Base-by-base conservation (phyloP, 768 basidiomycete genomes). In the Phlegmacium glaucopus region DNA sequence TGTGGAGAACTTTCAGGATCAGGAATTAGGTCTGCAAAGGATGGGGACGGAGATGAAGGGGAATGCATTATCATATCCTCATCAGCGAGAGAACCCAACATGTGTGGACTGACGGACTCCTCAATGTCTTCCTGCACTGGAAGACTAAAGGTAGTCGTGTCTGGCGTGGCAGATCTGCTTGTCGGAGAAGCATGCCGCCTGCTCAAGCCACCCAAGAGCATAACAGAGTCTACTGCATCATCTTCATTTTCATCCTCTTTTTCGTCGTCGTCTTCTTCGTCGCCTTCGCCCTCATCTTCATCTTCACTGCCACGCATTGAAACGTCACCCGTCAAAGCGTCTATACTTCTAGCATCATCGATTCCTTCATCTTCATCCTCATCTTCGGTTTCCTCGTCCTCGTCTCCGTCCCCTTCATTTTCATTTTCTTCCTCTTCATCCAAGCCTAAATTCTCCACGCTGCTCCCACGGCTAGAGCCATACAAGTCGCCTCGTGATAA, bases 391-490 rank as follows among this genome's bases (percentile, higher is more conserved):
- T 65, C 71, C 28, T 55, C 47, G 9, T 52, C 55, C 4, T 49
- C 49, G 9, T 44, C 55, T 9, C 54, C 54, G 13, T 68, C 68
- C 6, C 51, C 55, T n/a, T n/a, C n/a, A n/a, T n/a, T n/a, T n/a
- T n/a, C n/a, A n/a, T n/a, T n/a, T 17, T 58, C 58, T 15, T 43
- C 41, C 10, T 58, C 57, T 32, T 46, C 55, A n/a, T 54, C 59
- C 16, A 44, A 48, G 17, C 56, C 66, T 0, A 34, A 6, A 34
- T 34, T 34, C n/a, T 34, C 32, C 32, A 71, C 57, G 30, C 79
- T 84, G 36, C 71, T 76, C 2, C 84, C 84, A 12, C 82, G 76
- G 55, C 84, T 90, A 18, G 74, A 72, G 13, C 67, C 58, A 26
- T 67, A 70, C n/a, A 65, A 44, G 41, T 75, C 78, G 7, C 72